These are phyloP conservation scores for Arthrobotrys entomopaga DNA, from an alignment of 2,329 filamentous ascomycete species.

Conservation along the genomic window DNA sequence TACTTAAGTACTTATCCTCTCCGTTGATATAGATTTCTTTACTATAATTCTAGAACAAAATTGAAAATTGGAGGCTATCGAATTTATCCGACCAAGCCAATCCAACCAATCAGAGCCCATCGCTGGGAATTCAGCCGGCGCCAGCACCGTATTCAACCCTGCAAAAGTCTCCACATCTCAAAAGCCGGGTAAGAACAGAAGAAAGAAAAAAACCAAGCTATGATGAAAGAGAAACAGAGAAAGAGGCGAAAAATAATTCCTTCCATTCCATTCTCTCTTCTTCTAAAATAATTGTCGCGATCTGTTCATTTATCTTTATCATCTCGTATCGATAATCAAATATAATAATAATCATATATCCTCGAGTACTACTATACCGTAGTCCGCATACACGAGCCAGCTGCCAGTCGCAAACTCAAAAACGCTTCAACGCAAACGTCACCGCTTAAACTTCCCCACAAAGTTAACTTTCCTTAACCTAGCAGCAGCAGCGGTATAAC, in stretches of 20 bases:
- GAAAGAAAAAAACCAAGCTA: conserved; percentile 7
- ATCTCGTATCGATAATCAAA: neutral
- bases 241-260: neutral
- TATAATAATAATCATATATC: neutral
- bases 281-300: neutral
- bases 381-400: no score
- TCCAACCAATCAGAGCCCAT: conserved; percentile 2
- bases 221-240: conserved; percentile 11
- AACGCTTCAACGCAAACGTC: neutral
- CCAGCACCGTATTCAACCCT: conserved; percentile 30
- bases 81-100: no score
- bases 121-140: conserved; percentile 20
- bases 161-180: neutral
- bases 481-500: neutral
- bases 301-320: neutral
- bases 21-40: no score
- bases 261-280: conserved; percentile 9
- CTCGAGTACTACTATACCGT: no score
- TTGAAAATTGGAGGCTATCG: no score
- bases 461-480: neutral
- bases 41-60: conserved; percentile 1
- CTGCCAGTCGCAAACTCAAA: no score
- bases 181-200: conserved; percentile 18
- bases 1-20: no score
- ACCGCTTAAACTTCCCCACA: neutral